Base-by-base conservation (phyloP, 2,329 filamentous ascomycete genomes). In the Sclerotinia borealis region DNA sequence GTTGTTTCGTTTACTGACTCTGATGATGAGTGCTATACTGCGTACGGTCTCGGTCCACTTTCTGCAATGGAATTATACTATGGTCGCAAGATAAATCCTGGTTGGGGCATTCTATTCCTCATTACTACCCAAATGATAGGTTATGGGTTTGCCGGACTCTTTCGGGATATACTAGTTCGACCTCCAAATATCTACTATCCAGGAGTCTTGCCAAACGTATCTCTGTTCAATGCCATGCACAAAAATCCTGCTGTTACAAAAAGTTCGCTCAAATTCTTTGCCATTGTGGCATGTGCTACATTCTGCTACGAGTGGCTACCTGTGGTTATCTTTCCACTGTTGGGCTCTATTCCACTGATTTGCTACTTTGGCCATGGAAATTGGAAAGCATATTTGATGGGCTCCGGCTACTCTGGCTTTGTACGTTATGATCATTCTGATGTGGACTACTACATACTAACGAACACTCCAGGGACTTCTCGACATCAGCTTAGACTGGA, bases 171-270 rank as follows among this genome's bases (percentile, higher is more conserved):
- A 73, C 79, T 88, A 27, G 80, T 85, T 37, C 69, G 69, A 74
- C 85, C 83, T 1, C 83, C 85, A 2, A 80, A 83, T 56, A 87
- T 87, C 83, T 83, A 88, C 59, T 88, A 85, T 84, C 85, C 85
- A 1, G 78, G 80, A 25, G 80, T 82, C 34, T 76, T 86, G 61
- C 79, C 77, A 5, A 83, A 77, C 52, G 74, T 68, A n/a, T 74
- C 74, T 13, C 66, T 79, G 34, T 70, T 79, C 8, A 75, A 79
- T 56, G 75, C 76, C 4, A 68, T 79, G n/a, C 77, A 79, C 64
- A 66, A 72, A 22, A 72, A 76, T 58, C 76, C 75, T 45, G 43
- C 68, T 0, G 76, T 77, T 31, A 78, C 71, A 67, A 72, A 65
- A 68, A 77, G 37, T 77, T 78, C 66, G 60, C 69, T 71, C 68